phyloP scores from a whole-genome alignment of 257 asterid genomes.

The Ocimum tenuiflorum region DNA sequence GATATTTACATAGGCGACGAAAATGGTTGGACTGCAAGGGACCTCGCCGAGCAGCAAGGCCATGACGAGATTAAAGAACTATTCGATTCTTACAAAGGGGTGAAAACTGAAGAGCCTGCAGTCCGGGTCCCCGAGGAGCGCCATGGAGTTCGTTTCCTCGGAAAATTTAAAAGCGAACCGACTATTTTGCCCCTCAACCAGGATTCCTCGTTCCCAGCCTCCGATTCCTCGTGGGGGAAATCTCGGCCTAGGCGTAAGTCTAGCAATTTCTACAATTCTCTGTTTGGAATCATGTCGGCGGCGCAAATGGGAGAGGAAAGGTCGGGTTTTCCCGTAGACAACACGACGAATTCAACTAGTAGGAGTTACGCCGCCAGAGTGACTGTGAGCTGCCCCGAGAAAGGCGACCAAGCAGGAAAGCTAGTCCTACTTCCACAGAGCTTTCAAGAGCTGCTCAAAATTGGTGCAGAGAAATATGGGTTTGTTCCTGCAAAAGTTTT shows the following conservation, averaged over 20 bases:
- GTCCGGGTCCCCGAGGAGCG: constrained; percentile 26
- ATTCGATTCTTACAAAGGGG: constrained; percentile 27
- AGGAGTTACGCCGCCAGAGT: constrained; percentile 40
- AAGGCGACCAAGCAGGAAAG: constrained; percentile 50
- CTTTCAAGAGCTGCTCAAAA: constrained; percentile 42
- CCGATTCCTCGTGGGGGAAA: constrained; percentile 40
- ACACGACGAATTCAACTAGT: not conserved
- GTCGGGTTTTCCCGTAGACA: constrained; percentile 21
- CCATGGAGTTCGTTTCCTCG: constrained; percentile 38
- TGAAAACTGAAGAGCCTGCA: constrained; percentile 20
- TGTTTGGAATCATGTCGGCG: constrained; percentile 77
- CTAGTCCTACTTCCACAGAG: constrained; percentile 55
- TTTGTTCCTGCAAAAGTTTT: constrained; percentile 33
- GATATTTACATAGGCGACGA: constrained; percentile 26
- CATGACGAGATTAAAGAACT: constrained; percentile 43
- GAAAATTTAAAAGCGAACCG: constrained; percentile 39
- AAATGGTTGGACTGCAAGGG: constrained; percentile 43
- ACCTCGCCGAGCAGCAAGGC: constrained; percentile 49
- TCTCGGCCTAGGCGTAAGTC: constrained; percentile 51
- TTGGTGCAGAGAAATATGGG: constrained; percentile 48
- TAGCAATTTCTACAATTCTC: constrained; percentile 55
- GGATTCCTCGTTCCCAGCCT: constrained; percentile 17
- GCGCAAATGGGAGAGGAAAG: constrained; percentile 40
- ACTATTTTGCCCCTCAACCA: constrained; percentile 15
- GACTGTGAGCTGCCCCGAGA: constrained; percentile 63